These are phyloP conservation scores for Trifolium subterraneum DNA, from an alignment of 306 rosid genomes.

Conservation along the genomic window DNA sequence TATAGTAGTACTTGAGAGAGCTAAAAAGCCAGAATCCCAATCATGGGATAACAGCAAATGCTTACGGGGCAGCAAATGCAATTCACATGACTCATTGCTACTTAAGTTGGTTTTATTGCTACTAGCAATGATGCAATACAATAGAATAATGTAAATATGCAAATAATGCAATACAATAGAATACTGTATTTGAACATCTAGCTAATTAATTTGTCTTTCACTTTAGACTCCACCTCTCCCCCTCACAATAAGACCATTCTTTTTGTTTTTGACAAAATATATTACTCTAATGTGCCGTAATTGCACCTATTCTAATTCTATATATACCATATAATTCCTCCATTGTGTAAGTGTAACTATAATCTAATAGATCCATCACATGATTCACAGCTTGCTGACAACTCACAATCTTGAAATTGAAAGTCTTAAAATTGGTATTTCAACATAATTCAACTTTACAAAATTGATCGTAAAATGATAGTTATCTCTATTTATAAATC, in stretches of 20 bases:
- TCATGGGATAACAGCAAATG: constrained; percentile 1
- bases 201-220: constrained; percentile 18
- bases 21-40: not conserved
- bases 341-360: not conserved
- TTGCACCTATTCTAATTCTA: too few relatives aligned
- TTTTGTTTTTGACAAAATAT: not conserved
- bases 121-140: not conserved
- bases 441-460: too few relatives aligned
- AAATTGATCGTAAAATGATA: too few relatives aligned
- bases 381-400: not conserved
- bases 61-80: not conserved
- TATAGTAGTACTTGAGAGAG: not conserved
- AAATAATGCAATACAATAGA: not conserved
- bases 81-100: not conserved
- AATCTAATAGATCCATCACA: not conserved
- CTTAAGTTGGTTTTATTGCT: constrained; percentile 4
- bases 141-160: constrained; percentile 1
- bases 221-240: not conserved
- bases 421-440: too few relatives aligned
- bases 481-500: too few relatives aligned
- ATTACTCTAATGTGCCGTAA: not conserved
- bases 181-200: not conserved
- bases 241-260: not conserved
- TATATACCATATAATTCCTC: too few relatives aligned
- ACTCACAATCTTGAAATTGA: too few relatives aligned